Evolutionary conservation across 208 protist genomes (phyloP), one percentile per base, ranked within the genome.

Genomic region (Trypanosoma brucei): DNA sequence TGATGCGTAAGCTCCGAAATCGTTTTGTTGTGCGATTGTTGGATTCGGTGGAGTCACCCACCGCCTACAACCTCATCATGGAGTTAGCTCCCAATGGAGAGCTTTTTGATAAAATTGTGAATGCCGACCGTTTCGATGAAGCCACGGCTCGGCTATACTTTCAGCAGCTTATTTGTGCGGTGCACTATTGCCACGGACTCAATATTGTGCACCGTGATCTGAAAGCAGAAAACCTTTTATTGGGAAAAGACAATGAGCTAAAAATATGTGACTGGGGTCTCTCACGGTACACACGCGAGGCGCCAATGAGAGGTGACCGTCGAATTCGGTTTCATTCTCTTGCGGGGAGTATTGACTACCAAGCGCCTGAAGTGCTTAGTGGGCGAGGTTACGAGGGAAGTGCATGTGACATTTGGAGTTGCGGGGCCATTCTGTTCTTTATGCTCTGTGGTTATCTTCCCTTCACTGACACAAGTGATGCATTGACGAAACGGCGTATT

Each of bases 341-440:
- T 7, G 87, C 87, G 1, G 91, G 91, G 37, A 93, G 84, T 53
- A 91, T 93, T 31, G 87, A 96, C 63, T 96, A 94, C 69, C 86
- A 93, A 69, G 91, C 91, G 11, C 91, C 91, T 4, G 88, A 96
- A 70, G 79, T 96, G 52, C 75, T 96, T 42, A 81, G 83, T 68
- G 86, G 92, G 65, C 66, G 82, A 11, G 92, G 92, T 14, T 98
- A 98, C 70, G 84, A 97, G 50, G 97, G 97, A 14, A 84, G 78
- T 56, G 69, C 87, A 62, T 96, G 96, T 46, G 97, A 99, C 74
- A 91, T 99, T 75, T 99, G 97, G 97, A 97, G 91, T 65, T 97
- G 96, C 52, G 97, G 97, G 34, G 95, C 98, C 14, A 98, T 99
- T 59, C 78, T 99, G 1, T 99, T 97, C 76, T 98, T 98, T 42